Conservation (phyloP, 306 rosid species). For the Oxytropis ochrocephala region DNA sequence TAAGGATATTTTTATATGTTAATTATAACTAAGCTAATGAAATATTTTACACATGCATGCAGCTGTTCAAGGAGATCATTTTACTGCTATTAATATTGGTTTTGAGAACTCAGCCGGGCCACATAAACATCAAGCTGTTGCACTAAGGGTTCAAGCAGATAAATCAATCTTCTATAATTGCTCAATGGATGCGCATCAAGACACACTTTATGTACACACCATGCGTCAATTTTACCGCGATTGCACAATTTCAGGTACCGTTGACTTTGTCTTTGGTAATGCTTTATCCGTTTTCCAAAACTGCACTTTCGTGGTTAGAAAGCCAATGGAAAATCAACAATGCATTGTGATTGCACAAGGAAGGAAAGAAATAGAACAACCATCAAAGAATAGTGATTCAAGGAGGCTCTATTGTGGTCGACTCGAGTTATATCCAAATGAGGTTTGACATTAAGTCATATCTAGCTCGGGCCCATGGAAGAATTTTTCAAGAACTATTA, state of each 20-base stretch:
- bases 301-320: slow-evolving; percentile 56
- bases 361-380: slow-evolving; percentile 25
- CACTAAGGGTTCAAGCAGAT: slow-evolving; percentile 60
- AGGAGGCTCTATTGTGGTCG: slow-evolving; percentile 28
- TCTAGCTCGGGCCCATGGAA: slow-evolving; percentile 13
- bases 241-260: slow-evolving; percentile 60
- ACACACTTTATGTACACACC: slow-evolving; percentile 39
- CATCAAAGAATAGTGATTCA: slow-evolving; percentile 47
- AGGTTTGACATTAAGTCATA: slow-evolving; percentile 21
- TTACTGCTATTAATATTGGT: slow-evolving; percentile 48
- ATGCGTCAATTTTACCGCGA: slow-evolving; percentile 65
- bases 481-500: slow-evolving; percentile 50
- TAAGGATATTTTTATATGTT: background rate
- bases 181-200: slow-evolving; percentile 39
- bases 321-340: slow-evolving; percentile 42
- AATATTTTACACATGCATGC: background rate
- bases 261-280: slow-evolving; percentile 66
- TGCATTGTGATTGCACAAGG: slow-evolving; percentile 12
- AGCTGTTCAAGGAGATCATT: slow-evolving; percentile 49
- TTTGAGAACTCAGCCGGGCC: slow-evolving; percentile 66
- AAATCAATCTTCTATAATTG: slow-evolving; percentile 46
- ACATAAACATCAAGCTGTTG: slow-evolving; percentile 65
- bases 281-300: slow-evolving; percentile 45
- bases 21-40: background rate
- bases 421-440: slow-evolving; percentile 18